A percentile compares a stretch with the other conserved stretches of the same genome.
These are phyloP conservation scores for Leersia perrieri DNA, from an alignment of 176 grass and related monocot species.

Conservation along the genomic window DNA sequence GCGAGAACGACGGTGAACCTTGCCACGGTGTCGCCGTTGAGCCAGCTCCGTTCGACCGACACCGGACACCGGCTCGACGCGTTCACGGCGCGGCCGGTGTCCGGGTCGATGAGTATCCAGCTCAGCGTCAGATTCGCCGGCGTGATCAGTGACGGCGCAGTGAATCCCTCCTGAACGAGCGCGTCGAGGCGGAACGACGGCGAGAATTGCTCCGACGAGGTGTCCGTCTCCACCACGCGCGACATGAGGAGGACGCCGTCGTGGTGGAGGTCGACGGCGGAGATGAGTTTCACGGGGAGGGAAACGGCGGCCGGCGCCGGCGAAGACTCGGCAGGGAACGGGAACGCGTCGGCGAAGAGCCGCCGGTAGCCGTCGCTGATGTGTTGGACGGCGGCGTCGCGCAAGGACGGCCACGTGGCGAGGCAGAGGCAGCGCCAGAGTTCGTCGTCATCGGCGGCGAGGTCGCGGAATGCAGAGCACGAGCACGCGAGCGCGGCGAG, in stretches of 20 bases:
- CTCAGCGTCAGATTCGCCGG: conserved; percentile 46
- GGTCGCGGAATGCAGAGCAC: conserved; percentile 36
- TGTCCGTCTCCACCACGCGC: neutral
- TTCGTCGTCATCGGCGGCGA: conserved; percentile 42
- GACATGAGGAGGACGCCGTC: neutral
- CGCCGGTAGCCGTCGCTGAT: conserved; percentile 14
- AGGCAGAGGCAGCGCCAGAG: conserved; percentile 72
- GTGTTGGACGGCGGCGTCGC: conserved; percentile 2
- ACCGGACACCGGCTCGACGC: conserved; percentile 56
- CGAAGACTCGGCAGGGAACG: conserved; percentile 36
- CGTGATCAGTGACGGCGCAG: conserved; percentile 10
- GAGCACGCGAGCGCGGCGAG: conserved; percentile 54
- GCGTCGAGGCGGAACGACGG: conserved; percentile 79
- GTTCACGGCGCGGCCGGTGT: conserved; percentile 39
- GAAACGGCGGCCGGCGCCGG: neutral
- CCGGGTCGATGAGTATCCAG: conserved; percentile 74
- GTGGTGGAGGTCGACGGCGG: neutral
- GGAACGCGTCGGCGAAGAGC: conserved; percentile 55
- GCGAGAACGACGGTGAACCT: conserved; percentile 54
- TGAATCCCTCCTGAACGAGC: conserved; percentile 50
- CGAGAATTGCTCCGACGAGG: neutral
- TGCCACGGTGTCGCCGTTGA: conserved; percentile 52
- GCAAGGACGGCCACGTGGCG: conserved; percentile 60
- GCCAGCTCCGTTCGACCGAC: conserved; percentile 49
- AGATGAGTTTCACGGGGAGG: conserved; percentile 13